Percentiles rank a stretch among this genome's conserved stretches.
These are phyloP conservation scores for Albugo candida DNA, from an alignment of 352 stramenopile species.

Conservation along the genomic window DNA sequence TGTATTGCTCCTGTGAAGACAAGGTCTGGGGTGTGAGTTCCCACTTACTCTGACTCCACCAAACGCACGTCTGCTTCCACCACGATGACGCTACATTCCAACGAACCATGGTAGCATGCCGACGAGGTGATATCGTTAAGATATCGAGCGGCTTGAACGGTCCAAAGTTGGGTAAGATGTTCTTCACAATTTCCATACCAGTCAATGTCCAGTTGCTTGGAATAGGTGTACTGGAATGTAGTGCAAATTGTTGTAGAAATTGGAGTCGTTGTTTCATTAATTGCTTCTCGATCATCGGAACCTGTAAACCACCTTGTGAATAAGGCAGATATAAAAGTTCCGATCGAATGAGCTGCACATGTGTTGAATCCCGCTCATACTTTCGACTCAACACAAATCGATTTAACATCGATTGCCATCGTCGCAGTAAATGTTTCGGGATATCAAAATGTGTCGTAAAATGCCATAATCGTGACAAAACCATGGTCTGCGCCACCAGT, in stretches of 20 bases:
- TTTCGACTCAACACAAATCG: constrained; percentile 7
- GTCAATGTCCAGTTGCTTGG: constrained; percentile 4
- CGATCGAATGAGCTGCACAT: constrained; percentile 4
- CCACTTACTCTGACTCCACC: constrained; percentile 6
- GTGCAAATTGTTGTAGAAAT: constrained; percentile 5
- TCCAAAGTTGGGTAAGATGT: constrained; percentile 2
- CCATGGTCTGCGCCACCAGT: constrained; percentile 4
- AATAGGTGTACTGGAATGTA: neutral
- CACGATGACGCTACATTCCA: constrained; percentile 1
- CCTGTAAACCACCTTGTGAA: constrained; percentile 1
- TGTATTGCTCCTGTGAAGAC: too few species aligned
- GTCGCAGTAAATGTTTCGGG: neutral
- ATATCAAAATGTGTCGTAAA: constrained; percentile 2
- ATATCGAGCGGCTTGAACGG: constrained; percentile 1
- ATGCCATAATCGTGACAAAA: constrained; percentile 4
- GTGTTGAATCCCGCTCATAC: constrained; percentile 2
- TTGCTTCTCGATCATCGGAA: constrained; percentile 2
- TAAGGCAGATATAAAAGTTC: constrained; percentile 4
- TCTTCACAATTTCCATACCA: neutral
- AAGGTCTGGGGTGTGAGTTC: constrained; percentile 1
- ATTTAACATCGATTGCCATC: constrained; percentile 5
- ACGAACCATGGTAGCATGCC: constrained; percentile 3
- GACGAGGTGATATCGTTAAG: constrained; percentile 4
- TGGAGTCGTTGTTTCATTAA: constrained; percentile 4
- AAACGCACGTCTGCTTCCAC: constrained; percentile 1